Conservation (phyloP, 495 filamentous ascomycete species). For the Coniosporium apollinis region DNA sequence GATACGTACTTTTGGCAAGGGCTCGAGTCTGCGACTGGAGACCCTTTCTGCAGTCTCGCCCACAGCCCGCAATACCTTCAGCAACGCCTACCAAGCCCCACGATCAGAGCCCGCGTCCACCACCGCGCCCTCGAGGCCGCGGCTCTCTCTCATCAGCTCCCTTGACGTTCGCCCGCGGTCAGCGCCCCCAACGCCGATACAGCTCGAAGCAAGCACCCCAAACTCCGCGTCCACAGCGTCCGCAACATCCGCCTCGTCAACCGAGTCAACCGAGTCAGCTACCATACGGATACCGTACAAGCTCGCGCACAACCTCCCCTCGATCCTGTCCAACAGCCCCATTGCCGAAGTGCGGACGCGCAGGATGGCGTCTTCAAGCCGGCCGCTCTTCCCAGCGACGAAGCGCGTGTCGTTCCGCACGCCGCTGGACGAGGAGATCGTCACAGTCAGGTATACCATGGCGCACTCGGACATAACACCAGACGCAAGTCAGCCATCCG, state of each 20-base stretch:
- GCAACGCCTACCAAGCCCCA: constrained; percentile 57
- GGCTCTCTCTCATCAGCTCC: constrained; percentile 21
- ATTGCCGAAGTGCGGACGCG: constrained; percentile 19
- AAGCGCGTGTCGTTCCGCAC: constrained; percentile 39
- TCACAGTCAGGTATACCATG: constrained; percentile 33
- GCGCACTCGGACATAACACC: constrained; percentile 36
- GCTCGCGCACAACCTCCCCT: constrained; percentile 18
- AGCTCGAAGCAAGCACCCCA: constrained; percentile 26
- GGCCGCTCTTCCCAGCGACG: constrained; percentile 39
- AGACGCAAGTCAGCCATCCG: no score
- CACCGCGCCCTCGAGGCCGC: constrained; percentile 21
- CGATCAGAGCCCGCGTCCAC: constrained; percentile 34
- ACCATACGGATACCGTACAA: constrained; percentile 18
- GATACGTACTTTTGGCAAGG: constrained; percentile 35
- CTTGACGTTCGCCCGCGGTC: background rate
- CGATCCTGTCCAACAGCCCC: constrained; percentile 23
- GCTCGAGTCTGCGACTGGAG: constrained; percentile 35
- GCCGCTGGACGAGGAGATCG: constrained; percentile 39
- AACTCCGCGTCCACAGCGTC: constrained; percentile 15
- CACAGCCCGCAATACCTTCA: constrained; percentile 67
- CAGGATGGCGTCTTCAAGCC: constrained; percentile 24
- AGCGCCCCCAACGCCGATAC: constrained; percentile 23
- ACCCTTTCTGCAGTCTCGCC: constrained; percentile 50
- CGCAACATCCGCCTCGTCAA: constrained; percentile 14
- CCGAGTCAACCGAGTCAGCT: constrained; percentile 8